phyloP scores from a whole-genome alignment of 2,329 filamentous ascomycete species.

The Verticillium alfalfae region DNA sequence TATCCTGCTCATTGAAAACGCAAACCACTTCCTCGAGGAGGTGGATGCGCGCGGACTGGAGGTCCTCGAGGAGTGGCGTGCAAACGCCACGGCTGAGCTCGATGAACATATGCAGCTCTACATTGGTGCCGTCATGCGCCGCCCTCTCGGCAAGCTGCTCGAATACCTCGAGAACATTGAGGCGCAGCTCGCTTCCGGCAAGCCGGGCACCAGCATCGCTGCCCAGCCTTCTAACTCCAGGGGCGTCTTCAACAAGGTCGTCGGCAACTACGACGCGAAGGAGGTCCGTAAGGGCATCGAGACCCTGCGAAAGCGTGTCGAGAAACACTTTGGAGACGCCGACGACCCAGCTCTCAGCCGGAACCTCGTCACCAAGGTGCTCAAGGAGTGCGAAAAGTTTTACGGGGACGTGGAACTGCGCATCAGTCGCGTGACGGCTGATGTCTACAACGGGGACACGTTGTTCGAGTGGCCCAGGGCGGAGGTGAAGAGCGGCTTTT shows the following conservation, averaged over 20 bases:
- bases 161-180: slow-evolving; percentile 91
- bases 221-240: slow-evolving; percentile 79
- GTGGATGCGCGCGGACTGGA: slow-evolving; percentile 70
- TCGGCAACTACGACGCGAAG: slow-evolving; percentile 73
- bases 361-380: slow-evolving; percentile 51
- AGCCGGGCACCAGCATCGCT: slow-evolving; percentile 60
- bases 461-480: slow-evolving; percentile 61
- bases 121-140: slow-evolving; percentile 78
- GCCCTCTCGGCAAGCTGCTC: slow-evolving; percentile 83
- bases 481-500: slow-evolving; percentile 57
- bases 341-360: slow-evolving; percentile 65
- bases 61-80: slow-evolving; percentile 77
- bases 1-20: slow-evolving; percentile 95
- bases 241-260: slow-evolving; percentile 77
- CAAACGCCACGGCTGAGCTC: slow-evolving; percentile 72
- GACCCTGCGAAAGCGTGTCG: slow-evolving; percentile 80
- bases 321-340: slow-evolving; percentile 94
- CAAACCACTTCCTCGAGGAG: slow-evolving; percentile 96
- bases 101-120: slow-evolving; percentile 84
- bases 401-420: slow-evolving; percentile 58
- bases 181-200: slow-evolving; percentile 57
- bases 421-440: slow-evolving; percentile 53
- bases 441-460: slow-evolving; percentile 60
- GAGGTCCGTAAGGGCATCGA: slow-evolving; percentile 90
- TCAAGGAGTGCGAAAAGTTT: slow-evolving; percentile 56